A percentile compares a stretch with the other conserved stretches of the same genome.
These are phyloP conservation scores for Houttuynia cordata DNA, from an alignment of 164 flowering plant species.

Conservation along the genomic window DNA sequence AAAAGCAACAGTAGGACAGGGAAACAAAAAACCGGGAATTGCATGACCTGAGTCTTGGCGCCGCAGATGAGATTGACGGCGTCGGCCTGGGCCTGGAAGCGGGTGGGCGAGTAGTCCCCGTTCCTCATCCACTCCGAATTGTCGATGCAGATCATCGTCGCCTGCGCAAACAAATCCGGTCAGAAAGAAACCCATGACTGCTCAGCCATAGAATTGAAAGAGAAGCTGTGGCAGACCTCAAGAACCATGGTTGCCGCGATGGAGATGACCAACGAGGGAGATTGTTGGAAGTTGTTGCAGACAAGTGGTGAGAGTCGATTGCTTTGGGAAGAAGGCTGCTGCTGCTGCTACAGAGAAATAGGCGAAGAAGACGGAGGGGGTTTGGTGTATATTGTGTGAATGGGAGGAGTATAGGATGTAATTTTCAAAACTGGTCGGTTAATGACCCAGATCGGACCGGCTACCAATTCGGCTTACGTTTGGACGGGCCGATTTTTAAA, in stretches of 20 bases:
- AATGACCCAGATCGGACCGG: too few relatives aligned
- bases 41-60: conserved; percentile 94
- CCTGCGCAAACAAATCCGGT: conserved; percentile 28
- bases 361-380: too few relatives aligned
- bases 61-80: conserved; percentile 96
- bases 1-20: neutral
- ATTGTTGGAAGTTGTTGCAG: too few relatives aligned
- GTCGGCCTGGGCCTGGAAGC: conserved; percentile 88
- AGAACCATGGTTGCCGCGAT: conserved; percentile 35
- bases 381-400: too few relatives aligned
- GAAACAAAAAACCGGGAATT: neutral
- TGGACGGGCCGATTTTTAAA: too few relatives aligned
- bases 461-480: too few relatives aligned
- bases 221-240: conserved; percentile 24
- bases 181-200: too few relatives aligned
- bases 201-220: neutral
- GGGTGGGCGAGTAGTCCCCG: conserved; percentile 75
- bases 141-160: conserved; percentile 97
- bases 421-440: too few relatives aligned
- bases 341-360: too few relatives aligned
- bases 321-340: neutral
- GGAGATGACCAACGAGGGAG: too few relatives aligned
- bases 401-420: too few relatives aligned
- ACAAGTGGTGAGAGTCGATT: neutral
- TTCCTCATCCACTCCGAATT: conserved; percentile 98